A percentile compares a stretch with the other conserved stretches of the same genome.
Evolutionary conservation across 441 rosid species (phyloP).

Genomic region (Populus hybrid): DNA sequence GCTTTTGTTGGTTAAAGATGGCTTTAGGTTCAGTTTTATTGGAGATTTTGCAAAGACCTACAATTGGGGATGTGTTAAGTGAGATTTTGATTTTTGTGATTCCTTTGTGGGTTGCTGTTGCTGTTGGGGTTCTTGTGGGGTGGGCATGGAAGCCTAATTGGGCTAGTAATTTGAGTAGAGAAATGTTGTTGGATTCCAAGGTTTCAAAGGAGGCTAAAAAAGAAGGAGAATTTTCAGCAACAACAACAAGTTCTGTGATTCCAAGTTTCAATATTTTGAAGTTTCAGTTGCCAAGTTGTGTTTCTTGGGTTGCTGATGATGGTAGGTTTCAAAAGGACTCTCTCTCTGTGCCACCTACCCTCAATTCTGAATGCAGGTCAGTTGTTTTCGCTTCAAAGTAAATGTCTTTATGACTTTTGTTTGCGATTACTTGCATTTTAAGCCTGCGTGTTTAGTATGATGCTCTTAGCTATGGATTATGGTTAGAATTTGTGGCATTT

Average conservation of each 20-base stretch:
- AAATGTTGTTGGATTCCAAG: slow-evolving; percentile 26
- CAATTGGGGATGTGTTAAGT: slow-evolving; percentile 36
- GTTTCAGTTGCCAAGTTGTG: slow-evolving; percentile 48
- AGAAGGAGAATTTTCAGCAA: slow-evolving; percentile 3
- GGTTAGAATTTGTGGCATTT: not conserved
- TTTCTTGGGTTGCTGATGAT: slow-evolving; percentile 40
- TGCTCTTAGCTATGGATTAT: not conserved
- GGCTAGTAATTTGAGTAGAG: slow-evolving; percentile 51
- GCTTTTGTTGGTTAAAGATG: slow-evolving; percentile 21
- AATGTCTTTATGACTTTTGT: not conserved
- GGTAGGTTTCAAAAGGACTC: slow-evolving; percentile 26
- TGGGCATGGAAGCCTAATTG: slow-evolving; percentile 95
- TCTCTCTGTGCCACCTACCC: slow-evolving; percentile 18
- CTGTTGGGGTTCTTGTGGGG: slow-evolving; percentile 75
- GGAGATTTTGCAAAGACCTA: slow-evolving; percentile 44
- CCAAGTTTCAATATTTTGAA: slow-evolving; percentile 41
- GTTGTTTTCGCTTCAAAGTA: slow-evolving; percentile 8
- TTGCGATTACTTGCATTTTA: not conserved
- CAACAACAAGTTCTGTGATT: slow-evolving; percentile 5
- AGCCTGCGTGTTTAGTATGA: not conserved
- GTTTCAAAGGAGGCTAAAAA: slow-evolving; percentile 19
- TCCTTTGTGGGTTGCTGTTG: slow-evolving; percentile 76
- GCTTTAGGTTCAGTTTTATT: slow-evolving; percentile 39
- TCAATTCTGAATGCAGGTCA: slow-evolving; percentile 42
- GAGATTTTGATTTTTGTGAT: slow-evolving; percentile 49